Conservation (phyloP, 306 rosid genomes). For the Begonia fuchsioides region DNA sequence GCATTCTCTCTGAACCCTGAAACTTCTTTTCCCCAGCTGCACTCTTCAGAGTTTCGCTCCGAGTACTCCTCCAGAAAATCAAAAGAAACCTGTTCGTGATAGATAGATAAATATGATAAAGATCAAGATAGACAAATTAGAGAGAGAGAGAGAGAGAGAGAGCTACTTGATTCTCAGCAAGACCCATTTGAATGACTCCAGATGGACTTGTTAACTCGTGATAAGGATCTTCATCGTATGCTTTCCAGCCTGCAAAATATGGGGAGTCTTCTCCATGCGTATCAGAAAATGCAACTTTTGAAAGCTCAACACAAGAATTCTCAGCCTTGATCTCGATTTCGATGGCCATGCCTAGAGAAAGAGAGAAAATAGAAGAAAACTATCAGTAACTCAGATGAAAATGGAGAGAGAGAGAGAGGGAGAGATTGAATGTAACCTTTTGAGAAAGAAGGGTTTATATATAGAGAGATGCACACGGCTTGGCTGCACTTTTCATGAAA, state of each 20-base stretch:
- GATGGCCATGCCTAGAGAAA: slow-evolving; percentile 29
- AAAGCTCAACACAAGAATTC: slow-evolving; percentile 30
- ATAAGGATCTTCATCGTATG: slow-evolving; percentile 73
- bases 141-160: too few relatives aligned
- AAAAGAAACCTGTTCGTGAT: slow-evolving; percentile 56
- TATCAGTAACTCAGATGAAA: slow-evolving; percentile 6
- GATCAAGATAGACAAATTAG: background rate
- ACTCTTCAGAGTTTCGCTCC: slow-evolving; percentile 42
- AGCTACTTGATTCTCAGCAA: slow-evolving; percentile 92
- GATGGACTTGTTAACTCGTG: slow-evolving; percentile 44
- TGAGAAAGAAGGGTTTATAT: slow-evolving; percentile 15
- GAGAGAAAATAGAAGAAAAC: slow-evolving; percentile 1
- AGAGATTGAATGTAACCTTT: slow-evolving; percentile 30
- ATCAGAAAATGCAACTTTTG: slow-evolving; percentile 54
- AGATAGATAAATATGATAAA: background rate
- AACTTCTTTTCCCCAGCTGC: slow-evolving; percentile 39
- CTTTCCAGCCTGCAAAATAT: slow-evolving; percentile 96
- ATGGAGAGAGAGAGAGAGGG: slow-evolving; percentile 2
- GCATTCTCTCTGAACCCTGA: slow-evolving; percentile 74
- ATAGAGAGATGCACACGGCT: slow-evolving; percentile 10
- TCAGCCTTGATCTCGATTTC: slow-evolving; percentile 32
- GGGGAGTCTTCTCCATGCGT: slow-evolving; percentile 95
- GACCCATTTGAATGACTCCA: slow-evolving; percentile 87
- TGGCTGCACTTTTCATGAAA: background rate
- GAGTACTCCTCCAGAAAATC: slow-evolving; percentile 66